Evolutionary conservation across 2,329 filamentous ascomycete genomes (phyloP).

Genomic region (Monilinia vaccinii-corymbosi): DNA sequence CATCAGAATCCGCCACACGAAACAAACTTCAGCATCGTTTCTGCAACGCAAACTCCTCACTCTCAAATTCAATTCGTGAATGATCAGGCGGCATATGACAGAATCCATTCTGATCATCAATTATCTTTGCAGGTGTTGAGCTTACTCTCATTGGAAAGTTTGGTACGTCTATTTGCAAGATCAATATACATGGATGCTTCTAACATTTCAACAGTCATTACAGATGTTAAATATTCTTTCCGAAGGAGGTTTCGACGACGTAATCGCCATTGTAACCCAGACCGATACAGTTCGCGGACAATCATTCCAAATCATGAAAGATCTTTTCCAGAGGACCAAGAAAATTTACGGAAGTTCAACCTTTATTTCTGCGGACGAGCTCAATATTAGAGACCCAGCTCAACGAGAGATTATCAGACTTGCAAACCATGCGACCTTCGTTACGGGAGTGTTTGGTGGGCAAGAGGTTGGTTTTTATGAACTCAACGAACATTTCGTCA

Average conservation of each 20-base stretch:
- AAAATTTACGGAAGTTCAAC: conserved; percentile 44
- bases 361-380: conserved; percentile 45
- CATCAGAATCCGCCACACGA: not conserved
- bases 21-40: not conserved
- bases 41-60: not conserved
- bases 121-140: conserved; percentile 45
- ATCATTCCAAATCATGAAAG: conserved; percentile 52
- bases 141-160: conserved; percentile 50
- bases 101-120: conserved; percentile 21
- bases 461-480: conserved; percentile 56
- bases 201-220: conserved; percentile 36
- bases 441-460: conserved; percentile 53
- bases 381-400: conserved; percentile 40
- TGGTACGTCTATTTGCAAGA: conserved; percentile 35
- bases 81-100: not conserved
- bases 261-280: conserved; percentile 46
- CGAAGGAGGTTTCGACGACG: conserved; percentile 46
- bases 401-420: conserved; percentile 53
- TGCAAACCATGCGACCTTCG: conserved; percentile 56
- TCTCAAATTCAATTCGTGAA: not conserved
- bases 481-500: conserved; percentile 53
- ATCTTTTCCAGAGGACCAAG: conserved; percentile 54
- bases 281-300: conserved; percentile 47
- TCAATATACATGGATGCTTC: not conserved
- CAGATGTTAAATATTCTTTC: conserved; percentile 50